A percentile compares a stretch with the other conserved stretches of the same genome.
phyloP scores from a whole-genome alignment of 345 rosid genomes.

The Gossypium turneri region DNA sequence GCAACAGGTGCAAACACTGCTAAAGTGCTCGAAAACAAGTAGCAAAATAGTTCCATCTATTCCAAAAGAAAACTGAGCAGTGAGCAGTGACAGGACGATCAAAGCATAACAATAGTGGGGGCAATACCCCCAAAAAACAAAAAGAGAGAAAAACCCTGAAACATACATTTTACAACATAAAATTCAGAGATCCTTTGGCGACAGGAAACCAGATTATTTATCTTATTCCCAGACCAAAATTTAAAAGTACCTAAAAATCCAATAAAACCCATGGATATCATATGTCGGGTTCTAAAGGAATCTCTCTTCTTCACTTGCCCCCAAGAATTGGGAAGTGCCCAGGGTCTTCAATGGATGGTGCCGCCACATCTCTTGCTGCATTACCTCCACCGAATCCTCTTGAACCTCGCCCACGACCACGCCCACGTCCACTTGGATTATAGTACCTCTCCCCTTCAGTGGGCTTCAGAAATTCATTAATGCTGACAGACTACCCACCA shows the following conservation, averaged over 20 bases:
- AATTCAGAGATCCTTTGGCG: neutral
- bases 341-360: conserved; percentile 58
- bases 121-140: conserved; percentile 17
- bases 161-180: conserved; percentile 9
- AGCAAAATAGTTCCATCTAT: neutral
- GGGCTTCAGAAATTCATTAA: conserved; percentile 40
- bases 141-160: conserved; percentile 12
- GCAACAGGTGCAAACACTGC: neutral
- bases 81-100: neutral
- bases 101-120: conserved; percentile 8
- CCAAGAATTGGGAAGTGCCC: conserved; percentile 71
- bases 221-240: conserved; percentile 27
- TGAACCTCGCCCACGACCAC: conserved; percentile 43
- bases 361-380: conserved; percentile 26
- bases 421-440: conserved; percentile 39
- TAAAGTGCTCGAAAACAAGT: neutral
- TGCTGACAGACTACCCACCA: conserved; percentile 46
- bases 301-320: conserved; percentile 32
- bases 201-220: conserved; percentile 34
- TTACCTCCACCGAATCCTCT: conserved; percentile 36
- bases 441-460: conserved; percentile 37
- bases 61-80: neutral
- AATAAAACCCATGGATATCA: neutral
- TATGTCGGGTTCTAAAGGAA: conserved; percentile 8
- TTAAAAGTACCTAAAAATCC: conserved; percentile 29